Percentiles rank a stretch among this genome's conserved stretches.
Conservation (phyloP, 1,139 yeast species). For the Pichia sp. region DNA sequence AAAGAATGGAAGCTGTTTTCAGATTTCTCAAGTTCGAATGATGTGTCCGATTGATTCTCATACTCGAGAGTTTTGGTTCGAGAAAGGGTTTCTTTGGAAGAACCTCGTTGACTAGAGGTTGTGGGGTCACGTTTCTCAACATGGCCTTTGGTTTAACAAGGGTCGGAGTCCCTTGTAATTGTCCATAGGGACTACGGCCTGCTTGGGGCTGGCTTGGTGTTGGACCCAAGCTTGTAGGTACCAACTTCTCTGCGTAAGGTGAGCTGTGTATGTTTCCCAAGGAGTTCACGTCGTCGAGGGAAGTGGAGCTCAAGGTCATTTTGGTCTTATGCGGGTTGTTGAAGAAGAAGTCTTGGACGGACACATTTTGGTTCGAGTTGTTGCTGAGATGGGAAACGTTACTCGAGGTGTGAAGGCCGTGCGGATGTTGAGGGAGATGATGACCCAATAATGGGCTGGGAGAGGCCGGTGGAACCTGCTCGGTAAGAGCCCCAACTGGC, state of each 20-base stretch:
- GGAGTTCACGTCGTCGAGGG: conserved; percentile 17
- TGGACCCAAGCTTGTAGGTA: background rate
- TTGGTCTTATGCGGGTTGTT: conserved; percentile 27
- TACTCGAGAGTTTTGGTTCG: conserved; percentile 31
- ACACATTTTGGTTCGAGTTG: conserved; percentile 18
- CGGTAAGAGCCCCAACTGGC: background rate
- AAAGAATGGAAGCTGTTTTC: conserved; percentile 16
- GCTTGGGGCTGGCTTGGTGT: background rate
- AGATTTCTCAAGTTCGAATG: conserved; percentile 12
- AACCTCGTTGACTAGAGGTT: conserved; percentile 41
- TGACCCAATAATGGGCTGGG: background rate
- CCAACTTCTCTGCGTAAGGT: background rate
- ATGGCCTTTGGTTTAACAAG: conserved; percentile 44
- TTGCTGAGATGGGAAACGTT: background rate
- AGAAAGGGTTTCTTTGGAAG: conserved; percentile 18
- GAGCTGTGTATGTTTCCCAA: background rate
- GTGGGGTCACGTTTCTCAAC: conserved; percentile 13
- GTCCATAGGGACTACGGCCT: conserved; percentile 8
- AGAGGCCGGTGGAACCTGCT: background rate
- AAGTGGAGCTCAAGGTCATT: conserved; percentile 17
- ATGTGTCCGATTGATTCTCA: conserved; percentile 40
- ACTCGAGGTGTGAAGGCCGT: background rate
- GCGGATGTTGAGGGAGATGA: background rate
- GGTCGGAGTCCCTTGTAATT: conserved; percentile 20
- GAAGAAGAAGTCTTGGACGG: conserved; percentile 33